These are phyloP conservation scores for Candida michaelii DNA, from an alignment of 805 yeast species.

Conservation along the genomic window DNA sequence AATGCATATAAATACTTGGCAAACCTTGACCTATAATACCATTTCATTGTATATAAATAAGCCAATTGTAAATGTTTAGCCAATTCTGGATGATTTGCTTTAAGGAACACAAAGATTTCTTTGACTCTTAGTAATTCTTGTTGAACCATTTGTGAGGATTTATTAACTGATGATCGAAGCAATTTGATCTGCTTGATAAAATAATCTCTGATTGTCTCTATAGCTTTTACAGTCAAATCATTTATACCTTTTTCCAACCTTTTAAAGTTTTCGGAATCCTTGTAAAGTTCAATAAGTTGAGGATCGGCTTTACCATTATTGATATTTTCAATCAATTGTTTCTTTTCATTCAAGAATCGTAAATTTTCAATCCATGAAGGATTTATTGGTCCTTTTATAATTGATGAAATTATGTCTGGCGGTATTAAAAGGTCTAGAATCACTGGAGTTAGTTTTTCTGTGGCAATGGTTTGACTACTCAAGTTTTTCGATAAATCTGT, in stretches of 20 bases:
- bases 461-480: constrained; percentile 24
- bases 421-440: constrained; percentile 75
- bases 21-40: constrained; percentile 87
- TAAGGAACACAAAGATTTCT: constrained; percentile 60
- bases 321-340: constrained; percentile 43
- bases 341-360: constrained; percentile 56
- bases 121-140: constrained; percentile 59
- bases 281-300: constrained; percentile 11
- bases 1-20: constrained; percentile 72
- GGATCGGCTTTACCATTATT: constrained; percentile 12
- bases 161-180: constrained; percentile 56
- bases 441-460: constrained; percentile 63
- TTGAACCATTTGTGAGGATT: constrained; percentile 73
- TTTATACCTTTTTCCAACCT: constrained; percentile 41
- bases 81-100: constrained; percentile 53
- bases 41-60: constrained; percentile 81
- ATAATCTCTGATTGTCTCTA: constrained; percentile 75
- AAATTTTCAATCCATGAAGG: constrained; percentile 67
- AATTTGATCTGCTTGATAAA: constrained; percentile 62
- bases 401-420: constrained; percentile 61
- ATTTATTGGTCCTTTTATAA: constrained; percentile 58
- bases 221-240: constrained; percentile 56
- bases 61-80: constrained; percentile 77
- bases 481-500: constrained; percentile 28
- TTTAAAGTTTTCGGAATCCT: constrained; percentile 21